These are phyloP conservation scores for Clitoria ternatea DNA, from an alignment of 306 rosid genomes.

Conservation along the genomic window DNA sequence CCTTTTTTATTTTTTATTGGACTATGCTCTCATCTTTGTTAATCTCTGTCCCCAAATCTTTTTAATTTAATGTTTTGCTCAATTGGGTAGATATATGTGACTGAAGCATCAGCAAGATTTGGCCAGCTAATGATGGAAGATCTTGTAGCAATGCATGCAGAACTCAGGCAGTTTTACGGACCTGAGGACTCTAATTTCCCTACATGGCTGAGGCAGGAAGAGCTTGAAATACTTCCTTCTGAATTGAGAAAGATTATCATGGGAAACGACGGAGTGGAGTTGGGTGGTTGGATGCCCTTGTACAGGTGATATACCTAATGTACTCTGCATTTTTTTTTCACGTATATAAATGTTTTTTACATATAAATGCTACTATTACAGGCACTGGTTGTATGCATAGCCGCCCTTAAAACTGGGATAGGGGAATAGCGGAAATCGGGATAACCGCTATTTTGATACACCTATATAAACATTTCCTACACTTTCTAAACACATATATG, in stretches of 20 bases:
- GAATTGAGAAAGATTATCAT: constrained; percentile 50
- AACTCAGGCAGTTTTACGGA: constrained; percentile 76
- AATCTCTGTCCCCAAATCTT: background rate
- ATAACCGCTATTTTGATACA: no score
- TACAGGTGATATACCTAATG: constrained; percentile 58
- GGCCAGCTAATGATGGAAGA: constrained; percentile 94
- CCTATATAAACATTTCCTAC: no score
- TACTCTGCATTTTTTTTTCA: constrained; percentile 6
- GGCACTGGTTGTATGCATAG: background rate
- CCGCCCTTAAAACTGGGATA: no score
- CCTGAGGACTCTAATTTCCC: constrained; percentile 49
- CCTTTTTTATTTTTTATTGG: background rate
- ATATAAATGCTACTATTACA: background rate
- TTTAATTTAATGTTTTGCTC: constrained; percentile 15
- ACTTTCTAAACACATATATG: no score
- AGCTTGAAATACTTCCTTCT: constrained; percentile 53
- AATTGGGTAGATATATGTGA: constrained; percentile 60
- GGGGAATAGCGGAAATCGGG: no score
- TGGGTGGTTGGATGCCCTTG: constrained; percentile 72
- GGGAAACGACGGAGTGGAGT: constrained; percentile 71
- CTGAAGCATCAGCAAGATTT: constrained; percentile 70
- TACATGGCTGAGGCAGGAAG: constrained; percentile 63
- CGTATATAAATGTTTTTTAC: no score
- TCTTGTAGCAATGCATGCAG: constrained; percentile 74
- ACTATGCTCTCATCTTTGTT: background rate